Base-by-base conservation (phyloP, 768 basidiomycete species). In the Podaxis sp. region DNA sequence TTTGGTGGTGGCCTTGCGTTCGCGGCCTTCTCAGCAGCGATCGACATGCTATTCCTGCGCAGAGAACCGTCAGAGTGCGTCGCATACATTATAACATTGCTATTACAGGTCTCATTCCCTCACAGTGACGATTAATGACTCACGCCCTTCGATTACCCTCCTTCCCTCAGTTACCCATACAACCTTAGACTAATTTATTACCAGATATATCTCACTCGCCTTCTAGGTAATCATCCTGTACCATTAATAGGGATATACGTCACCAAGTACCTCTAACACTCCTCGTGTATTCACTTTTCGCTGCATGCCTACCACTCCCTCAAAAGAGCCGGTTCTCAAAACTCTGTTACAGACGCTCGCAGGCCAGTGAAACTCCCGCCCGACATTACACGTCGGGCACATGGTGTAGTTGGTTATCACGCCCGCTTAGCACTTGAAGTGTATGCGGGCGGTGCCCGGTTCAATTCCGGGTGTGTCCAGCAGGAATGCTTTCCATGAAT, bases 1-100 rank as follows among this genome's bases (percentile, higher is more conserved):
- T 66, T 95, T n/a, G 88, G 90, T 51, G 96, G 96, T 68, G 96
- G 93, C 20, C 65, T 94, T 8, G 94, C 91, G 0, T 99, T 99
- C 71, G 94, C 93, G 12, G 94, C 90, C 1, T 99, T 99, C 78
- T 96, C 95, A 12, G 87, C 87, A 0, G 94, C 83, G 11, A 96
- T 99, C 66, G 96, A 99, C 74, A 69, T 87, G 67, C 58, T 76
- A 28, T 96, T 92, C 74, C 73, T 95, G 64, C 83, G 90, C 74
- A 80, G 90, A 73, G 90, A 93, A 73, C 78, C 90, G n/a, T 72
- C 88, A 70, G 92, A 93, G 92, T 74, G 52, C 53, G 65, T 62
- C 46, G 7, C 60, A 40, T 28, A 52, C 33, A 20, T 1, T 60
- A 5, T 28, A 6, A 11, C 15, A 17, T 8, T 46, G 6, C 30